Evolutionary conservation across 139 green algal genomes (phyloP).

Genomic region (Medakamo hakoo): DNA sequence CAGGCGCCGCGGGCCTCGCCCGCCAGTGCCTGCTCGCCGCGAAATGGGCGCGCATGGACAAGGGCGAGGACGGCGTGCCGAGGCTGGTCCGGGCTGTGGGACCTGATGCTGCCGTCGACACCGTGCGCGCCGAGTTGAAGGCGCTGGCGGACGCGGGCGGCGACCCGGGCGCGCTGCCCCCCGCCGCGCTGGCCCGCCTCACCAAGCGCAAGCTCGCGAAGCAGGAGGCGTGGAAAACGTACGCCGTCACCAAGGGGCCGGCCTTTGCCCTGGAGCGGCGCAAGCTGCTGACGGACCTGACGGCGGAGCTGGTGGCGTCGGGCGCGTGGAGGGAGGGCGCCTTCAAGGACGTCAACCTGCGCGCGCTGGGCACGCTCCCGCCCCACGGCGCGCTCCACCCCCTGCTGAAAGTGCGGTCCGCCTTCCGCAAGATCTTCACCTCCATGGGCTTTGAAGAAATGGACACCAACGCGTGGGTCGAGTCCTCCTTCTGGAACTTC

Average conservation of each 20-base stretch:
- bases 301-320: conserved; percentile 75
- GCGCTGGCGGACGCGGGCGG: conserved; percentile 29
- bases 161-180: conserved; percentile 1
- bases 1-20: conserved; percentile 62
- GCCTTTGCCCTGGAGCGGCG: conserved; percentile 87
- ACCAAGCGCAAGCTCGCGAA: conserved; percentile 76
- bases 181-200: conserved; percentile 13
- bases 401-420: conserved; percentile 86
- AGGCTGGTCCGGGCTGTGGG: conserved; percentile 25
- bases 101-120: conserved; percentile 46
- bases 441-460: conserved; percentile 89
- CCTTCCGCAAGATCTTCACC: conserved; percentile 90
- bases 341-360: conserved; percentile 98
- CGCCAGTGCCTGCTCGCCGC: conserved; percentile 87
- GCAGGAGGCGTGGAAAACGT: conserved; percentile 64
- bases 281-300: conserved; percentile 88
- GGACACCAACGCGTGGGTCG: conserved; percentile 85
- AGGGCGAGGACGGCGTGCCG: conserved; percentile 18
- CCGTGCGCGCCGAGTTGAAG: conserved; percentile 21
- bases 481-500: conserved; percentile 97
- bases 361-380: conserved; percentile 52
- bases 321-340: conserved; percentile 64
- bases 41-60: conserved; percentile 59
- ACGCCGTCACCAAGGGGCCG: conserved; percentile 64
- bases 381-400: conserved; percentile 80